A percentile compares a stretch with the other conserved stretches of the same genome.
These are phyloP conservation scores for Heliamphora exappendiculata DNA, from an alignment of 148 eudicot genomes.

Conservation along the genomic window DNA sequence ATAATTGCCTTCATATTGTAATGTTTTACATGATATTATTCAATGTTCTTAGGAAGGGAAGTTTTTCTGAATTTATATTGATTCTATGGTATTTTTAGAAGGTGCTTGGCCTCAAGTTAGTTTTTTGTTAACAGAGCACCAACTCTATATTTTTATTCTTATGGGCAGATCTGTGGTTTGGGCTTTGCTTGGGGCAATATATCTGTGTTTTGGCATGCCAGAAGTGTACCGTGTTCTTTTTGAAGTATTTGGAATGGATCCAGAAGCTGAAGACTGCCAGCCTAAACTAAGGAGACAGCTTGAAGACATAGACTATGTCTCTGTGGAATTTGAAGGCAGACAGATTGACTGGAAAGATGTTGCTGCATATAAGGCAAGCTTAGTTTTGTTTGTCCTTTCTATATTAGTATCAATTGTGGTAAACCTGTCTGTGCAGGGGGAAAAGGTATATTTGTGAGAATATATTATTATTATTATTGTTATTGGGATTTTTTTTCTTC, in stretches of 20 bases:
- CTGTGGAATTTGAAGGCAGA: conserved; percentile 84
- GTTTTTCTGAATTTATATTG: background rate
- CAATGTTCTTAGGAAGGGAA: background rate
- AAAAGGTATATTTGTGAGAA: too few species aligned
- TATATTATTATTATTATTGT: too few species aligned
- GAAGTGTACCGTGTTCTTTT: conserved; percentile 97
- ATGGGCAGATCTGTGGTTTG: conserved; percentile 78
- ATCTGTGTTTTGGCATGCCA: conserved; percentile 93
- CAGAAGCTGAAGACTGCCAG: conserved; percentile 95
- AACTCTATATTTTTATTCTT: background rate
- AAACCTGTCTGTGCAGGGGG: background rate
- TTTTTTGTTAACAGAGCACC: background rate
- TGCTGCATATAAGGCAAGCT: conserved; percentile 75
- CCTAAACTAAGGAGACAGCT: conserved; percentile 92
- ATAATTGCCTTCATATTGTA: background rate
- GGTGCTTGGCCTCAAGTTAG: background rate
- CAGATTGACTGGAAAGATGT: conserved; percentile 92
- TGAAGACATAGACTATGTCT: conserved; percentile 91
- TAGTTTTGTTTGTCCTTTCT: conserved; percentile 1
- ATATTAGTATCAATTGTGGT: background rate
- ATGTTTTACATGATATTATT: background rate
- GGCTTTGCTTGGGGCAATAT: conserved; percentile 97
- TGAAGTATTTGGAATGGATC: conserved; percentile 98
- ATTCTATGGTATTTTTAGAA: background rate
- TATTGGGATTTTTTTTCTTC: too few species aligned